These are phyloP conservation scores for Verruconis gallopava DNA, from an alignment of 2,329 filamentous ascomycete genomes.

Conservation along the genomic window DNA sequence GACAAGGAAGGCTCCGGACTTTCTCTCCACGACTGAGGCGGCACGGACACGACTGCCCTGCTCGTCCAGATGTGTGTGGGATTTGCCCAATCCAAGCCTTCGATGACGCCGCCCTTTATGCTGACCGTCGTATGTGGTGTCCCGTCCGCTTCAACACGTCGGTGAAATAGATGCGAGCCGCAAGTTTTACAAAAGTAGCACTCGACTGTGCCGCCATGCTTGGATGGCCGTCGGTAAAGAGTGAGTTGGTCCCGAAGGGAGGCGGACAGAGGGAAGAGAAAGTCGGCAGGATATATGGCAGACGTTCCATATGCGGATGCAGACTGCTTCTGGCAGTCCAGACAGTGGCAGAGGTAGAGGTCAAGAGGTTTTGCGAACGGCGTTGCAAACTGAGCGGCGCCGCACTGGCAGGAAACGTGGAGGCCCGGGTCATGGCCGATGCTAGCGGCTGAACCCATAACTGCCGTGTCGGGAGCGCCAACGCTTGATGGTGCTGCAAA, in stretches of 20 bases:
- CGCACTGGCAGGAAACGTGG: slow-evolving; percentile 45
- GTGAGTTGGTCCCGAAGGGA: slow-evolving; percentile 31
- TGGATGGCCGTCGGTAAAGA: slow-evolving; percentile 43
- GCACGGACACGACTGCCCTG: slow-evolving; percentile 9
- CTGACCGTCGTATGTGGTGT: slow-evolving; percentile 5
- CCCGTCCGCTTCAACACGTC: background rate
- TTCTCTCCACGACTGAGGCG: slow-evolving; percentile 7
- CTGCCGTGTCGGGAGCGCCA: background rate
- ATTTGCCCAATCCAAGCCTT: slow-evolving; percentile 10
- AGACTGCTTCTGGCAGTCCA: slow-evolving; percentile 52
- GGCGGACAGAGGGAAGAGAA: slow-evolving; percentile 40
- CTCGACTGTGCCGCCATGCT: slow-evolving; percentile 43
- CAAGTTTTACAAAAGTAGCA: slow-evolving; percentile 48
- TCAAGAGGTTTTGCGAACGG: slow-evolving; percentile 46
- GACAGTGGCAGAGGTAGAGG: slow-evolving; percentile 61
- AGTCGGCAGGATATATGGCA: slow-evolving; percentile 50
- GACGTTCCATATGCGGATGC: slow-evolving; percentile 55
- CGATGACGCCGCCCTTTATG: slow-evolving; percentile 10
- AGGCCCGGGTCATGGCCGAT: background rate
- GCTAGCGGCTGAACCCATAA: background rate
- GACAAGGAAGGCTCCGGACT: slow-evolving; percentile 4
- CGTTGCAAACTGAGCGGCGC: slow-evolving; percentile 48
- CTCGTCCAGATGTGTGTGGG: slow-evolving; percentile 9
- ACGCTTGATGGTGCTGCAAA: background rate
- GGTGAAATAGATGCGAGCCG: slow-evolving; percentile 10